Conservation (phyloP, 805 yeast species). For the Dipodascus geniculatus region DNA sequence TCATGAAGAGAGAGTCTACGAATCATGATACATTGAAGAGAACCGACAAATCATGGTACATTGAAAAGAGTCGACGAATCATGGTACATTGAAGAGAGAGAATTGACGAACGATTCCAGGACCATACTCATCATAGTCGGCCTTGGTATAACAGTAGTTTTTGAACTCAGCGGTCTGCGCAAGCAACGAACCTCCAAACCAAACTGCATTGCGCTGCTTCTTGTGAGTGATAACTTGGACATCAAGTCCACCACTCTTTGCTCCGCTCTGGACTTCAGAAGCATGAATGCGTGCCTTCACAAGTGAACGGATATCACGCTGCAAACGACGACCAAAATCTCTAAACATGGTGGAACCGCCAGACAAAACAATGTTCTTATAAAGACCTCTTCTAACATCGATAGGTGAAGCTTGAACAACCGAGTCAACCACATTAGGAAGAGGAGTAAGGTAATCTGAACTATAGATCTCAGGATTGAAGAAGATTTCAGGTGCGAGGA, state of each 20-base stretch:
- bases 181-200: conserved; percentile 97
- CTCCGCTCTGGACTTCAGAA: conserved; percentile 64
- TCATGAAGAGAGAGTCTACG: too few relatives aligned
- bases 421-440: conserved; percentile 91
- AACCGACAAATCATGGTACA: too few relatives aligned
- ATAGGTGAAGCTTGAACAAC: conserved; percentile 94
- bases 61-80: too few relatives aligned
- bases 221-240: conserved; percentile 96
- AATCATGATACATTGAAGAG: too few relatives aligned
- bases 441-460: conserved; percentile 88
- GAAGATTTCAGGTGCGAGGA: conserved; percentile 97
- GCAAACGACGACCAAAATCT: conserved; percentile 94
- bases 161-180: conserved; percentile 97
- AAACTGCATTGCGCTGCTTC: conserved; percentile 96
- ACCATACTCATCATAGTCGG: conserved; percentile 95
- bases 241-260: conserved; percentile 84
- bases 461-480: conserved; percentile 97
- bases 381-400: conserved; percentile 93
- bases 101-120: conserved; percentile 97
- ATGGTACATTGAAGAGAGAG: conserved; percentile 85
- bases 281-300: conserved; percentile 81
- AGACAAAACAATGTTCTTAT: conserved; percentile 85
- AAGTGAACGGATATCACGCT: conserved; percentile 79
- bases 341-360: conserved; percentile 99
- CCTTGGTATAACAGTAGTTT: conserved; percentile 92